Base-by-base conservation (phyloP, 768 basidiomycete species). In the Amanita pseudoporphyria region DNA sequence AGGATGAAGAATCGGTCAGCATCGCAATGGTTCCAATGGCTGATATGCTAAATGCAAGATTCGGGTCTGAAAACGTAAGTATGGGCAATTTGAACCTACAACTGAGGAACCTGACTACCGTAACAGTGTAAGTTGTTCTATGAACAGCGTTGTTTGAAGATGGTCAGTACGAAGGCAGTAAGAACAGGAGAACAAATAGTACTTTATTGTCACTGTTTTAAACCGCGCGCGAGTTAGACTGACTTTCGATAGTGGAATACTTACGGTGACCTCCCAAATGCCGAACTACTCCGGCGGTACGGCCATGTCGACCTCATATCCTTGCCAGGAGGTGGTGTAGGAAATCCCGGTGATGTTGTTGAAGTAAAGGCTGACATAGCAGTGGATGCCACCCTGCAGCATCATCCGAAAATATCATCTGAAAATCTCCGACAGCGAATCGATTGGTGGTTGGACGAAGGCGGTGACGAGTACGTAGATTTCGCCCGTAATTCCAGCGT, bases 1-100 rank as follows among this genome's bases (percentile, higher is more conserved):
- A 73, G 18, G 64, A 64, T 2, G 67, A 68, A 57, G 65, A 61
- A 56, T 60, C 77, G 5, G 72, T 74, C 9, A 79, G 86, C 53
- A 79, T 89, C 9, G 81, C 87, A 2, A 93, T 98, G 92, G 87
- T 97, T 3, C 94, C 95, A 0, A 81, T 98, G 70, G 96, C 96
- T 3, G 96, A 99, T 65, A 81, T 98, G 70, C 69, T 99, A 43
- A 99, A 99, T 59, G 96, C 95, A 9, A 77, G 82, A 47, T 88
- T 80, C 62, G 83, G 79, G 6, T 77, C 77, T 33, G 86, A 92
- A 62, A 98, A 97, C 54, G 93, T 91, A 58, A 54, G 82, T 64
- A 21, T 48, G 9, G 12, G 36, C 6, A 10, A 31, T 9, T 35
- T 28, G 33, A 5, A 39, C 28, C 6, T 30, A 2, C 12, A 28